A percentile compares a stretch with the other conserved stretches of the same genome.
These are phyloP conservation scores for Mucor piriformis DNA, from an alignment of 371 early-diverging fungal species.

Conservation along the genomic window DNA sequence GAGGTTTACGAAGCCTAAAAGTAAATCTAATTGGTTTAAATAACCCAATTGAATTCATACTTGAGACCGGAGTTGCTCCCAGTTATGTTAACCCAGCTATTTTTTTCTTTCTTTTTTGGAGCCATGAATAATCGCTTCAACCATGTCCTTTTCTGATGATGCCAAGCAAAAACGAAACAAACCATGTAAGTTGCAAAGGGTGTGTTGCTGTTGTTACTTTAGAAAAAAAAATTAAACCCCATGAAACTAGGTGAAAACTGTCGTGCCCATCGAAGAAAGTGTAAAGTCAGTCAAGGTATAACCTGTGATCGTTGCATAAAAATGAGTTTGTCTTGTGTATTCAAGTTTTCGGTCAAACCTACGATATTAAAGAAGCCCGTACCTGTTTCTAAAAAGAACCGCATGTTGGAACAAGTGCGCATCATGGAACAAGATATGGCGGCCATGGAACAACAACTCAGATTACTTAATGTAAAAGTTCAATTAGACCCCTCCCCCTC, in stretches of 20 bases:
- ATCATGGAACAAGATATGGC: slow-evolving; percentile 36
- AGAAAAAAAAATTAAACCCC: too few relatives aligned
- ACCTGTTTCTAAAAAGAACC: slow-evolving; percentile 36
- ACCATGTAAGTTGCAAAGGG: slow-evolving; percentile 46
- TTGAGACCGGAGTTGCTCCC: too few relatives aligned
- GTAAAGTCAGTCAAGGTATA: slow-evolving; percentile 33
- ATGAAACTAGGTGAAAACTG: slow-evolving; percentile 51
- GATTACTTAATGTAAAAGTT: slow-evolving; percentile 19
- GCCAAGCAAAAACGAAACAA: slow-evolving; percentile 44
- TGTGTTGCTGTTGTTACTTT: too few relatives aligned
- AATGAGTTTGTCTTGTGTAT: slow-evolving; percentile 41
- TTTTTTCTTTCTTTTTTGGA: background rate
- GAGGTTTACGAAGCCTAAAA: too few relatives aligned
- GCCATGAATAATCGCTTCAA: background rate
- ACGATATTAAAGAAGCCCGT: slow-evolving; percentile 34
- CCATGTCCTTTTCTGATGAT: slow-evolving; percentile 17
- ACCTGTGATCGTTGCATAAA: slow-evolving; percentile 47
- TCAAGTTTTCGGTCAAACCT: slow-evolving; percentile 43
- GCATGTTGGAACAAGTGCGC: slow-evolving; percentile 37
- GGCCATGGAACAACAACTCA: slow-evolving; percentile 32
- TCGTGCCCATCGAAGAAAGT: slow-evolving; percentile 51
- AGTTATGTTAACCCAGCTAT: too few relatives aligned
- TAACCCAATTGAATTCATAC: too few relatives aligned
- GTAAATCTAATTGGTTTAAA: too few relatives aligned
- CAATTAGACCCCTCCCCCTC: background rate